phyloP scores from a whole-genome alignment of 331 rosid species.

The Quercus lobata region DNA sequence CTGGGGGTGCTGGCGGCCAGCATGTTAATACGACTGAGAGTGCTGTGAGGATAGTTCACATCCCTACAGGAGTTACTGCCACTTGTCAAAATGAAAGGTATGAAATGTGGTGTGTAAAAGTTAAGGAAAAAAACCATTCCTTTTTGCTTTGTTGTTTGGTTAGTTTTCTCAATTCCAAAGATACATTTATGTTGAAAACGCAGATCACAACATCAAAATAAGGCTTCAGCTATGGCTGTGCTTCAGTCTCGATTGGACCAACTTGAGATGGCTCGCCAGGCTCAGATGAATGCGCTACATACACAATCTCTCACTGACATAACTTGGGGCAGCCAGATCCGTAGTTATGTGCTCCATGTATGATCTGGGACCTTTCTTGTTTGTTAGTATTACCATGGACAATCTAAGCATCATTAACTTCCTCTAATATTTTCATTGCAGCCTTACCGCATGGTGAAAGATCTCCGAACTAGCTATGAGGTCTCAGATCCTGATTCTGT shows the following conservation, averaged over 20 bases:
- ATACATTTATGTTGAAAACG: slow-evolving; percentile 15
- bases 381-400: not conserved
- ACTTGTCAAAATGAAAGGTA: slow-evolving; percentile 97
- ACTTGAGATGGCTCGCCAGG: slow-evolving; percentile 87
- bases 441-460: slow-evolving; percentile 98
- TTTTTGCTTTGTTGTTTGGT: not conserved
- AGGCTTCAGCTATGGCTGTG: slow-evolving; percentile 93
- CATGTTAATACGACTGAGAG: slow-evolving; percentile 91
- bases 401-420: slow-evolving; percentile 9
- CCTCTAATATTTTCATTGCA: slow-evolving; percentile 30
- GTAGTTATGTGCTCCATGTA: slow-evolving; percentile 95
- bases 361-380: slow-evolving; percentile 21
- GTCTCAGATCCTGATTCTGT: slow-evolving; percentile 90
- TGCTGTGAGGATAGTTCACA: slow-evolving; percentile 84
- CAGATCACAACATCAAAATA: slow-evolving; percentile 92
- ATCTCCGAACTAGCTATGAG: slow-evolving; percentile 88
- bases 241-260: slow-evolving; percentile 89
- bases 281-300: slow-evolving; percentile 73
- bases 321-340: slow-evolving; percentile 96
- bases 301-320: slow-evolving; percentile 91
- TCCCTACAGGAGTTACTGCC: slow-evolving; percentile 91
- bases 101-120: not conserved
- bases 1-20: slow-evolving; percentile 97
- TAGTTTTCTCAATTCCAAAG: not conserved
- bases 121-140: not conserved